Conservation (phyloP, 1,284 basidiomycete species). For the Trichosporon ovoides region DNA sequence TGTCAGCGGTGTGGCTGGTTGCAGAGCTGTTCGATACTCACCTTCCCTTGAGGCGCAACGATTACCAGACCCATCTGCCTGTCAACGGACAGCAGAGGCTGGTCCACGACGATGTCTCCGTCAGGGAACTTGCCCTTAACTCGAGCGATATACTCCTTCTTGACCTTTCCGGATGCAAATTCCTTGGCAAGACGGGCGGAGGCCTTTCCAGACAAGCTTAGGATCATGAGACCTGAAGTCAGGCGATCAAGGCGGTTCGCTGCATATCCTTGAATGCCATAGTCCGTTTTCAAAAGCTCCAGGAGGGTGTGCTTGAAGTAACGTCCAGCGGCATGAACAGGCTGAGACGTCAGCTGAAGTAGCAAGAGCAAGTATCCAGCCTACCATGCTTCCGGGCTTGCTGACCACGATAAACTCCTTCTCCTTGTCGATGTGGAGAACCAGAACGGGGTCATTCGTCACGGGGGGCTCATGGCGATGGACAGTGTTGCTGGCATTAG, state of each 20-base stretch:
- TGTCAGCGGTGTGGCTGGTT: no score
- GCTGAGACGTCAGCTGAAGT: conserved; percentile 51
- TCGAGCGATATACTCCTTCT: conserved; percentile 87
- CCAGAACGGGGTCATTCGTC: conserved; percentile 74
- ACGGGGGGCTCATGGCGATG: conserved; percentile 96
- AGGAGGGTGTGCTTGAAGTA: conserved; percentile 83
- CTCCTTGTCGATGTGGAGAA: conserved; percentile 70
- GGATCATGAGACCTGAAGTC: conserved; percentile 94
- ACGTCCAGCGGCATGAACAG: conserved; percentile 80
- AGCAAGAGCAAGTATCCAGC: conserved; percentile 45
- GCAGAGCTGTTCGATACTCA: conserved; percentile 39
- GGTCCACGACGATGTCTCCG: conserved; percentile 74
- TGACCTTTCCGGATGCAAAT: conserved; percentile 72
- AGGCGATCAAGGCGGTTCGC: conserved; percentile 91
- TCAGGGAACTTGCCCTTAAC: conserved; percentile 75
- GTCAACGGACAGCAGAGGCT: conserved; percentile 87
- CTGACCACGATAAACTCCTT: conserved; percentile 84
- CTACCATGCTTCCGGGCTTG: conserved; percentile 88
- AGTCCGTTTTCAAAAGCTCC: conserved; percentile 79
- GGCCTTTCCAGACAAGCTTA: conserved; percentile 69
- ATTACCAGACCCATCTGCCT: conserved; percentile 93
- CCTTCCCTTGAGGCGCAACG: conserved; percentile 89
- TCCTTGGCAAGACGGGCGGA: conserved; percentile 71
- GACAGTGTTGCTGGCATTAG: conserved; percentile 68
- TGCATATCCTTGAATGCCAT: conserved; percentile 80